Percentiles rank a stretch among this genome's conserved stretches.
These are phyloP conservation scores for Kluyveromyces starmeri DNA, from an alignment of 805 yeast genomes.

Conservation along the genomic window DNA sequence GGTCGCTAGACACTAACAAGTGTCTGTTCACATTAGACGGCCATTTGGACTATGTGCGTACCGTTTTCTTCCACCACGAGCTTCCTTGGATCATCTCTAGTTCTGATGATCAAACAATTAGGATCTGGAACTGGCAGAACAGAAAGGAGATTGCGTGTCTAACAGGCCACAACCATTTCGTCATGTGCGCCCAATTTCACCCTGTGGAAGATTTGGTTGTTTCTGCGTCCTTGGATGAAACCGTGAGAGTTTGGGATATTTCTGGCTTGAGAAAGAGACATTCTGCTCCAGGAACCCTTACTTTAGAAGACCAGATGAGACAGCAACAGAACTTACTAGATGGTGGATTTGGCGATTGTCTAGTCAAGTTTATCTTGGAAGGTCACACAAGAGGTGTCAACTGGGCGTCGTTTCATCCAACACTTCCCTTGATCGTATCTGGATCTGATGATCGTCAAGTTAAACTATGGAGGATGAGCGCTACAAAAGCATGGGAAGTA, in stretches of 20 bases:
- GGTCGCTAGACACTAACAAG: conserved; percentile 89
- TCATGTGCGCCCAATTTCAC: conserved; percentile 96
- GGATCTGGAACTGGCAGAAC: conserved; percentile 99
- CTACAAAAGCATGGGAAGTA: conserved; percentile 97
- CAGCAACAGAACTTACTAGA: conserved; percentile 67
- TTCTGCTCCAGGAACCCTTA: conserved; percentile 61
- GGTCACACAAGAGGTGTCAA: conserved; percentile 99
- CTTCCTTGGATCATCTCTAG: conserved; percentile 95
- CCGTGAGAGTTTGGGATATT: conserved; percentile 99
- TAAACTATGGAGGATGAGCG: conserved; percentile 96
- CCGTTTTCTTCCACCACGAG: conserved; percentile 90
- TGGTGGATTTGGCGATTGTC: conserved; percentile 93
- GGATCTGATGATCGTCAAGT: conserved; percentile 95
- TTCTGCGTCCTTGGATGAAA: conserved; percentile 92
- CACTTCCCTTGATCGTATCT: conserved; percentile 86
- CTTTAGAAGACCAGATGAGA: conserved; percentile 36
- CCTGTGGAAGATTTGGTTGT: conserved; percentile 91
- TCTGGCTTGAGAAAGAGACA: conserved; percentile 91
- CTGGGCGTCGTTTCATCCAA: conserved; percentile 98
- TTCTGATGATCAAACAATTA: conserved; percentile 95
- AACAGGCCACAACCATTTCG: conserved; percentile 98
- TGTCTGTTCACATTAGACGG: conserved; percentile 88
- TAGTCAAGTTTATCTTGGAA: conserved; percentile 90
- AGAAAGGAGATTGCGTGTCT: conserved; percentile 94
- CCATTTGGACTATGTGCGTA: conserved; percentile 91